A percentile compares a stretch with the other conserved stretches of the same genome.
phyloP scores from a whole-genome alignment of 805 yeast genomes.

The Kuraishia ogatae region DNA sequence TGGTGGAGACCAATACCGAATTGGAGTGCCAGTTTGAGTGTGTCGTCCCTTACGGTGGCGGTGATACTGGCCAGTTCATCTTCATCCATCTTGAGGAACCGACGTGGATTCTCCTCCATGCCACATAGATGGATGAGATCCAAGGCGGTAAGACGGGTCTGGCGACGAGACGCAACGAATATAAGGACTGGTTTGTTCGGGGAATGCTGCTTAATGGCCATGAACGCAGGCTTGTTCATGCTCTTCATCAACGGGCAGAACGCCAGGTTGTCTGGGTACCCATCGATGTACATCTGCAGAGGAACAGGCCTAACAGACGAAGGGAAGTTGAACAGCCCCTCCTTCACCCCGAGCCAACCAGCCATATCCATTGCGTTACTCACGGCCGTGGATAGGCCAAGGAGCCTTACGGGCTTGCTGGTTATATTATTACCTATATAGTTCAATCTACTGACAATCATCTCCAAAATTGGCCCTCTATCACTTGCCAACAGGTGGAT shows the following conservation, averaged over 20 bases:
- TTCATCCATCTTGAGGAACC: constrained; percentile 62
- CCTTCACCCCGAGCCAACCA: constrained; percentile 69
- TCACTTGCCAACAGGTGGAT: constrained; percentile 79
- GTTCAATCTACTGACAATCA: constrained; percentile 85
- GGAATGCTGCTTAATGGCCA: constrained; percentile 88
- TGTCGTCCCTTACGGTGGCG: constrained; percentile 67
- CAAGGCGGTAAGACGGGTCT: constrained; percentile 71
- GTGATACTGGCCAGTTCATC: constrained; percentile 45
- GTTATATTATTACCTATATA: constrained; percentile 50
- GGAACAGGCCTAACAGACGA: constrained; percentile 82
- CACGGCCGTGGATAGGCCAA: constrained; percentile 82
- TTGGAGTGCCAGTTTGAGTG: constrained; percentile 62
- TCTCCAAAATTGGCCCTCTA: constrained; percentile 79
- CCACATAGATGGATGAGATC: constrained; percentile 77
- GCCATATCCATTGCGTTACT: constrained; percentile 84
- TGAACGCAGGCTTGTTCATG: constrained; percentile 84
- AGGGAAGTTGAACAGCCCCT: constrained; percentile 74
- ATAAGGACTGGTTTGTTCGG: constrained; percentile 77
- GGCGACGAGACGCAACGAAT: constrained; percentile 81
- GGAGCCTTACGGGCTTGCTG: constrained; percentile 48
- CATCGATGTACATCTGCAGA: constrained; percentile 78
- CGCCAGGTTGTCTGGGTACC: constrained; percentile 74
- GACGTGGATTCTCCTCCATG: constrained; percentile 64
- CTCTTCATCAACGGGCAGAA: constrained; percentile 81
- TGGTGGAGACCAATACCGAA: constrained; percentile 80